A percentile compares a stretch with the other conserved stretches of the same genome.
Conservation (phyloP, 768 basidiomycete genomes). For the Termitomyces heimii region DNA sequence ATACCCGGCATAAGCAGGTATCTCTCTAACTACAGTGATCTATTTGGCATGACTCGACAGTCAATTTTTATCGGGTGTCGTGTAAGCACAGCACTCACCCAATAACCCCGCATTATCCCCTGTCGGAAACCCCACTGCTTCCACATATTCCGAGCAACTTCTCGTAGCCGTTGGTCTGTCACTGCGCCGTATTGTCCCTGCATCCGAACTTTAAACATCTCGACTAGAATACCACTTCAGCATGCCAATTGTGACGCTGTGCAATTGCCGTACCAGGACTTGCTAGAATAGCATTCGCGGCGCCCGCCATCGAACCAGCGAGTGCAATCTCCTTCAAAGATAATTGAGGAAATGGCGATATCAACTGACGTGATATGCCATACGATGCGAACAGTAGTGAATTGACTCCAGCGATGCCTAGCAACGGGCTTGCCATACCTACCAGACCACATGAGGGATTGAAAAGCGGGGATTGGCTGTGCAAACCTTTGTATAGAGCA, state of each 20-base stretch:
- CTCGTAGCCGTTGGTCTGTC: constrained; percentile 71
- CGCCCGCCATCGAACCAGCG: constrained; percentile 92
- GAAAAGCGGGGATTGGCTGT: not conserved
- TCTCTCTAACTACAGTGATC: constrained; percentile 90
- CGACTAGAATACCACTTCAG: constrained; percentile 46
- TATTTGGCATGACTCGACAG: constrained; percentile 19
- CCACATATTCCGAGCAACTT: constrained; percentile 81
- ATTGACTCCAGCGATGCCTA: constrained; percentile 95
- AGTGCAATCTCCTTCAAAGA: constrained; percentile 73
- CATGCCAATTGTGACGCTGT: not conserved
- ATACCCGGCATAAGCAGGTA: constrained; percentile 92
- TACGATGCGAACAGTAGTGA: constrained; percentile 93
- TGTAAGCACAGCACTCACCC: constrained; percentile 47
- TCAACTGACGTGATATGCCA: constrained; percentile 68
- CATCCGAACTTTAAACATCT: constrained; percentile 99
- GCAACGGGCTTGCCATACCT: constrained; percentile 89
- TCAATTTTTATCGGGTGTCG: not conserved
- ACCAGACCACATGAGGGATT: not conserved
- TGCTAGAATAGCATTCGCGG: constrained; percentile 83
- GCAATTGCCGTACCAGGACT: constrained; percentile 59
- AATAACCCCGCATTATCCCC: constrained; percentile 96
- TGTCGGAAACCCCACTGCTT: constrained; percentile 74
- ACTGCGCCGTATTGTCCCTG: constrained; percentile 88
- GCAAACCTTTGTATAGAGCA: constrained; percentile 88
- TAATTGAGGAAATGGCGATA: constrained; percentile 86